phyloP scores from a whole-genome alignment of 257 asterid species.

The Petunia axillaris region DNA sequence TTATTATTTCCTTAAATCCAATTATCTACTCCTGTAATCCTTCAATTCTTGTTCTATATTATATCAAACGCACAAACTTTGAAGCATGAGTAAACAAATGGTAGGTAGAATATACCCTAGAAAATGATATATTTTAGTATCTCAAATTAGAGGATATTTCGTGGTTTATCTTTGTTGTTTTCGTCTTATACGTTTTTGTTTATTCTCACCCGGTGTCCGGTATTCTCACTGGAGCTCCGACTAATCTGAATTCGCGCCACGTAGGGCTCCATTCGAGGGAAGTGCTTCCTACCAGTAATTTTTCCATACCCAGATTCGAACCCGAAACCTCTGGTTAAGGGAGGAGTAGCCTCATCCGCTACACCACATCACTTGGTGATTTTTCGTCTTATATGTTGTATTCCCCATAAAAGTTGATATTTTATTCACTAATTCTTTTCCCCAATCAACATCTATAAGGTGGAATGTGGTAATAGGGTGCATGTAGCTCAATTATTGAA shows the following conservation, averaged over 20 bases:
- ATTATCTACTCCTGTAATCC: no score
- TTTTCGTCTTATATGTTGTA: not conserved
- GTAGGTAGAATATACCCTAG: not conserved
- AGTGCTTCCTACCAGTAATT: no score
- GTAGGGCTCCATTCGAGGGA: no score
- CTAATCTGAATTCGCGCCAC: no score
- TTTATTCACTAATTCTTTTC: not conserved
- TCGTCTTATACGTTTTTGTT: not conserved
- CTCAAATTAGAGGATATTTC: not conserved
- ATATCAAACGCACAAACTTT: not conserved
- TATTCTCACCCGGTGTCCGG: no score
- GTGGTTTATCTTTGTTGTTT: not conserved
- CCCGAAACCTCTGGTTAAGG: no score
- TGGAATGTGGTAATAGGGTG: not conserved
- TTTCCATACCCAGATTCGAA: no score
- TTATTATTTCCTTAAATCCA: no score
- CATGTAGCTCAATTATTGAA: not conserved
- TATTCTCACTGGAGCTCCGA: no score
- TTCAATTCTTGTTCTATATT: no score
- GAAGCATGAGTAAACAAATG: not conserved
- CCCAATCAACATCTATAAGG: constrained; percentile 3
- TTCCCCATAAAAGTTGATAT: not conserved
- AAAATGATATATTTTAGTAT: not conserved
- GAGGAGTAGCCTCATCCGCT: no score
- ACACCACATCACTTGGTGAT: not conserved